Base-by-base conservation (phyloP, 2,329 filamentous ascomycete genomes). In the Phialophora expanda region DNA sequence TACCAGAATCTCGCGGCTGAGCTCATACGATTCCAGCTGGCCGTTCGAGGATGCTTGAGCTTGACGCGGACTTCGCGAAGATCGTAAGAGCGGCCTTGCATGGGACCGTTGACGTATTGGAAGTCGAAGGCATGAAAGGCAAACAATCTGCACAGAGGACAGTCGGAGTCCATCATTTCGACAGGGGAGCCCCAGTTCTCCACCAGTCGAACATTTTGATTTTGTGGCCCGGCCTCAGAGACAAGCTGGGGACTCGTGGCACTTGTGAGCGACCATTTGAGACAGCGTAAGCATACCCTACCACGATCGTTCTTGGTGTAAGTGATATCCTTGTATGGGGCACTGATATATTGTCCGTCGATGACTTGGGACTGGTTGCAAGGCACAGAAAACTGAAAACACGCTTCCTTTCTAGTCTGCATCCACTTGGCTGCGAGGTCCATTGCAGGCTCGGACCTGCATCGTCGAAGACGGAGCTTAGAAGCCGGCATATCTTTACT, bases 141-240 rank as follows among this genome's bases (percentile, higher is more conserved):
- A 41, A 61, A 61, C 26, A 61, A 46, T 26, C 58, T 61, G 58
- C 58, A 61, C 41, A 61, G 7, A 30, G 58, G 58, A 24, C 58
- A 61, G 4, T 53, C 46, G 9, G 58, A n/a, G 22, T 54, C 28
- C 22, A 61, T 48, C 58, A 61, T 61, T 26, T 61, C 41, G 22
- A 34, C 17, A 1, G 58, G 58, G 14, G 14, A 61, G 22, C 58
- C 58, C 58, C 58, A 61, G 17, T 61, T 34, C 44, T 53, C 28
- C 14, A 34, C 20, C 24, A 53, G 28, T 34, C 24, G 24, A 26
- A 30, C 20, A 41, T 61, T 38, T 5, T 53, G 11, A 2, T 61
- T 30, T n/a, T 54, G 8, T 1, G 8, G 4, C 20, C 5, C 14
- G 26, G 22, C 51, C 2, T 20, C n/a, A 26, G 51, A n/a, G 17